Conservation (phyloP, 257 asterid species). For the Solanum chiquidenum region DNA sequence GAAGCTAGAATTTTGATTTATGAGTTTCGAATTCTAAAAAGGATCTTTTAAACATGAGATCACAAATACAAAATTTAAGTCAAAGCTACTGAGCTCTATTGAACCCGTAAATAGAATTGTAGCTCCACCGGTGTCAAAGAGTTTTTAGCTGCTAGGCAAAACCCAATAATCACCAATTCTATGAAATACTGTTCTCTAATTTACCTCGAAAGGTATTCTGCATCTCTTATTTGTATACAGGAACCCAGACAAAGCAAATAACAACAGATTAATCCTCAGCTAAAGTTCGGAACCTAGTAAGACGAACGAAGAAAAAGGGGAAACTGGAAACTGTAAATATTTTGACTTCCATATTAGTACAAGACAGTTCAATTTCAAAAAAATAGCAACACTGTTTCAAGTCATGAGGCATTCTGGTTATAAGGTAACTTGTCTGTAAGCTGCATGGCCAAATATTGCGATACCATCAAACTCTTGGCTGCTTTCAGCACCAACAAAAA, state of each 20-base stretch:
- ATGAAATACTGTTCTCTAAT: background rate
- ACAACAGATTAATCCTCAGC: background rate
- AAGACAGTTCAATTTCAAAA: background rate
- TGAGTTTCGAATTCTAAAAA: background rate
- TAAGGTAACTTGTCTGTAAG: background rate
- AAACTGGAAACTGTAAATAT: background rate
- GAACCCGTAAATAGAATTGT: background rate
- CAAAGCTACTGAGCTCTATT: background rate
- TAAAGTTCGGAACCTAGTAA: background rate
- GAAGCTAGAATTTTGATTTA: background rate
- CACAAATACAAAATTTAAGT: background rate
- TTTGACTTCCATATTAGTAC: background rate
- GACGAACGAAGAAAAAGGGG: background rate
- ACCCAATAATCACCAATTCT: background rate
- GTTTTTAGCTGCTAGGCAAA: background rate
- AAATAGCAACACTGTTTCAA: background rate
- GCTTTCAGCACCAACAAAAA: slow-evolving; percentile 6
- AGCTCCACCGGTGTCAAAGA: background rate
- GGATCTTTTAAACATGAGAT: background rate
- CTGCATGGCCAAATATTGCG: background rate
- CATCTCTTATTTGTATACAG: background rate
- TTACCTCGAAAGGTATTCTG: background rate
- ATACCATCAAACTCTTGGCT: slow-evolving; percentile 6
- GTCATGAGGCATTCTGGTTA: background rate
- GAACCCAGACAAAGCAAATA: background rate